Evolutionary conservation across 2,329 filamentous ascomycete species (phyloP), one percentile per base, ranked within the genome.

Genomic region (Cyphellophora europaea): DNA sequence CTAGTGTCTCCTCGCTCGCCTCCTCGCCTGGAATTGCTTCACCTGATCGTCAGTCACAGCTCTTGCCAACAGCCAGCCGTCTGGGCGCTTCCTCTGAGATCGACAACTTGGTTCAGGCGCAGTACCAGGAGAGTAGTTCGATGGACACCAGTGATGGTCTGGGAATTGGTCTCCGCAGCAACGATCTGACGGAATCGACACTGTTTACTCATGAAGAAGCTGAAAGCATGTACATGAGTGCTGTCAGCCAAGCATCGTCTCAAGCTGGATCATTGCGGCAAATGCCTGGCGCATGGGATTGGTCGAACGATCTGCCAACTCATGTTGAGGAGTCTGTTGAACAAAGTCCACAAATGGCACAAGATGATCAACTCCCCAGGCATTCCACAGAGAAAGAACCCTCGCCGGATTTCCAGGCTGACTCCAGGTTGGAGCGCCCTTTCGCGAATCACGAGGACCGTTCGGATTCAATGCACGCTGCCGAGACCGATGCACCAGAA

Each of bases 151-250:
- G n/a, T 25, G 21, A 25, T n/a, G 21, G 21, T 8, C 21, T 25
- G 21, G 21, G 21, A 8, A 25, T 25, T 25, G 21, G 21, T 25
- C 8, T n/a, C 8, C 8, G 21, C 21, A n/a, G 8, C n/a, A 8
- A 8, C 21, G 57, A 64, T 18, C 55, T 69, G n/a, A 54, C 58
- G 5, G 57, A 65, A 38, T 68, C 65, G 3, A 64, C 53, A 41
- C 46, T 66, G 30, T 69, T 66, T 37, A 63, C 61, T 27, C 61
- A 63, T 37, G 63, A 67, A 38, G 63, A 68, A 47, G 65, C 65
- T n/a, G 57, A 65, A 37, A 68, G 65, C 43, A 60, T 69, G 55
- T 69, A 68, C 38, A 65, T 68, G 63, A 69, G 76, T 50, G 75
- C 72, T 8, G 61, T 77, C 36, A 74, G 69, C 38, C 57, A 30